phyloP scores from a whole-genome alignment of 1,284 basidiomycete genomes.

The Ceratobasidium sp. region DNA sequence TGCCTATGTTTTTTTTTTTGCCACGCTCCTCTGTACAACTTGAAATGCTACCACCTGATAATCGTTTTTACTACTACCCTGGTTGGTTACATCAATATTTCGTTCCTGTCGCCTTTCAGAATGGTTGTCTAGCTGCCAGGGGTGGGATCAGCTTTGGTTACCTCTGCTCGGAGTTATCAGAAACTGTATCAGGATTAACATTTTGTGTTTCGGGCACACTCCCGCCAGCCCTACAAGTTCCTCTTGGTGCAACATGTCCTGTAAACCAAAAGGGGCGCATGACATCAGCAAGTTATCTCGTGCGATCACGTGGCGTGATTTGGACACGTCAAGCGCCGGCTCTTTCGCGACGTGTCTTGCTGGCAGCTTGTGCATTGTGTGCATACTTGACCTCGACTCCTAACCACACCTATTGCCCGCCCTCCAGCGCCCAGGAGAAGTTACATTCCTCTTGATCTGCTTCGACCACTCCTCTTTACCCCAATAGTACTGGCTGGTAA shows the following conservation, averaged over 20 bases:
- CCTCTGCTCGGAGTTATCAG: too few relatives aligned
- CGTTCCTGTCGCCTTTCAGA: neutral
- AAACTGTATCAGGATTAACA: too few relatives aligned
- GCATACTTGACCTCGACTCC: neutral
- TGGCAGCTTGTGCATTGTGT: constrained; percentile 24
- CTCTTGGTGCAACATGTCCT: neutral
- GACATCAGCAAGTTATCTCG: neutral
- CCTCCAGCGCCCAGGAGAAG: neutral
- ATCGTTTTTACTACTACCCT: too few relatives aligned
- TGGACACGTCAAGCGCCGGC: constrained; percentile 45
- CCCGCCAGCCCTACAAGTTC: too few relatives aligned
- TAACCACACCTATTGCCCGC: neutral
- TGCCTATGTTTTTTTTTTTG: too few relatives aligned
- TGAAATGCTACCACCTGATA: too few relatives aligned
- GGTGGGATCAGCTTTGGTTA: too few relatives aligned
- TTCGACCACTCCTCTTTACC: neutral
- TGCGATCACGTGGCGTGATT: constrained; percentile 29
- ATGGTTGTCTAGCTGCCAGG: neutral
- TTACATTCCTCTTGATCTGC: neutral
- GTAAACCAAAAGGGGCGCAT: neutral
- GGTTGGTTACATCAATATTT: too few relatives aligned
- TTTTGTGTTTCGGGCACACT: too few relatives aligned
- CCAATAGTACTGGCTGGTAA: neutral
- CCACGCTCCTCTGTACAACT: too few relatives aligned
- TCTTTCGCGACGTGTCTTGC: constrained; percentile 41